phyloP scores from a whole-genome alignment of 1,139 yeast genomes.

The Zygoascus sp. region DNA sequence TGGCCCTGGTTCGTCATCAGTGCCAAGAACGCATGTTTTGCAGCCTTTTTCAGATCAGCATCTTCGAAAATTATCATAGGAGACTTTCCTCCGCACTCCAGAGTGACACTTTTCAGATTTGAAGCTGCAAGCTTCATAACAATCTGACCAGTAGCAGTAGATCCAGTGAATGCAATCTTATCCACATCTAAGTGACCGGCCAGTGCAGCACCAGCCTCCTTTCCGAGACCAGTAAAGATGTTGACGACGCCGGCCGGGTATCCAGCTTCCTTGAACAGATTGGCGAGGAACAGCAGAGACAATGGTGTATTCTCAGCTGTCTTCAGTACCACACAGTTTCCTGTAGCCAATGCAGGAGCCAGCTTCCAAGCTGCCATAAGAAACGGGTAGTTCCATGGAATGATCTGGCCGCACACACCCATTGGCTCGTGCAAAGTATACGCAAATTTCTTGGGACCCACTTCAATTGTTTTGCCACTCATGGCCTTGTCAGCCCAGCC shows the following conservation, averaged over 20 bases:
- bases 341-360: slow-evolving; percentile 77
- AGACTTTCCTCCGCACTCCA: slow-evolving; percentile 85
- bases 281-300: slow-evolving; percentile 63
- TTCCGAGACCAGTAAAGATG: slow-evolving; percentile 71
- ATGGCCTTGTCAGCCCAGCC: slow-evolving; percentile 70
- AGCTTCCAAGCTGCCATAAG: slow-evolving; percentile 71
- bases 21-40: slow-evolving; percentile 55
- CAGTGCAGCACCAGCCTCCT: slow-evolving; percentile 68
- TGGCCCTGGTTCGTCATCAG: slow-evolving; percentile 83
- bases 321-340: slow-evolving; percentile 70
- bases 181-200: slow-evolving; percentile 63
- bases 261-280: slow-evolving; percentile 62
- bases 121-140: slow-evolving; percentile 64
- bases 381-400: slow-evolving; percentile 89
- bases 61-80: slow-evolving; percentile 76
- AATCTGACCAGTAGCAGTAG: slow-evolving; percentile 69
- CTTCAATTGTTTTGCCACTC: slow-evolving; percentile 62
- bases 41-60: slow-evolving; percentile 61
- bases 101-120: slow-evolving; percentile 54
- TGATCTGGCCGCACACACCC: slow-evolving; percentile 85
- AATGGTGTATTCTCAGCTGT: slow-evolving; percentile 78
- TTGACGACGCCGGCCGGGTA: slow-evolving; percentile 78
- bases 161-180: slow-evolving; percentile 81
- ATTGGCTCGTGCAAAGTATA: slow-evolving; percentile 68
- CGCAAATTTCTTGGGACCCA: slow-evolving; percentile 55